A percentile compares a stretch with the other conserved stretches of the same genome.
Conservation (phyloP, 176 grass and related monocot species). For the Triticum monococcum region DNA sequence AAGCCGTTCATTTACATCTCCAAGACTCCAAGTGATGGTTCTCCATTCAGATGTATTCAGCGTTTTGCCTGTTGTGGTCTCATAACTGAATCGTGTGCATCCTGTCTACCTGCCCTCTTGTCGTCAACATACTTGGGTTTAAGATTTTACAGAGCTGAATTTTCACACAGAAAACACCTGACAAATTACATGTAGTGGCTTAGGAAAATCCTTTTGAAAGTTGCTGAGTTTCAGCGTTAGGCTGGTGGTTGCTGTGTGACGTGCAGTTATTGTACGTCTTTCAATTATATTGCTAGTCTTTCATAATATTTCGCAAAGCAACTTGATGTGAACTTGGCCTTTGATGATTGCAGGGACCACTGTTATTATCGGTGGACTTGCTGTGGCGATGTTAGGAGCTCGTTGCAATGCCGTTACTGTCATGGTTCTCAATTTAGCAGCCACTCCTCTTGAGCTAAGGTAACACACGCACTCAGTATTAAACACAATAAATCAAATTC, state of each 20-base stretch:
- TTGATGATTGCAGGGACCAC: constrained; percentile 67
- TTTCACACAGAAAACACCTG: not conserved
- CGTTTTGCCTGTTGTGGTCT: not conserved
- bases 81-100: not conserved
- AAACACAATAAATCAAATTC: not conserved
- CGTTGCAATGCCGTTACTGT: constrained; percentile 75
- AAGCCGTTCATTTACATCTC: not conserved
- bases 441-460: constrained; percentile 94
- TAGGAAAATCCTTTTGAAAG: not conserved
- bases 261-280: not conserved
- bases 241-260: not conserved
- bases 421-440: constrained; percentile 80
- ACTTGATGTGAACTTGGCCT: constrained; percentile 14
- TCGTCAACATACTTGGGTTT: not conserved
- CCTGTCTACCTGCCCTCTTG: not conserved
- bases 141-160: not conserved
- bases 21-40: not conserved
- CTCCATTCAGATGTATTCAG: too few species aligned
- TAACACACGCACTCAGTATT: not conserved
- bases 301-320: not conserved
- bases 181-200: not conserved
- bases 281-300: not conserved
- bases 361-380: constrained; percentile 80
- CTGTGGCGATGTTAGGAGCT: constrained; percentile 62
- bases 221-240: not conserved